Evolutionary conservation across 2,329 filamentous ascomycete genomes (phyloP).

Genomic region (Ceratocystis smalleyi): DNA sequence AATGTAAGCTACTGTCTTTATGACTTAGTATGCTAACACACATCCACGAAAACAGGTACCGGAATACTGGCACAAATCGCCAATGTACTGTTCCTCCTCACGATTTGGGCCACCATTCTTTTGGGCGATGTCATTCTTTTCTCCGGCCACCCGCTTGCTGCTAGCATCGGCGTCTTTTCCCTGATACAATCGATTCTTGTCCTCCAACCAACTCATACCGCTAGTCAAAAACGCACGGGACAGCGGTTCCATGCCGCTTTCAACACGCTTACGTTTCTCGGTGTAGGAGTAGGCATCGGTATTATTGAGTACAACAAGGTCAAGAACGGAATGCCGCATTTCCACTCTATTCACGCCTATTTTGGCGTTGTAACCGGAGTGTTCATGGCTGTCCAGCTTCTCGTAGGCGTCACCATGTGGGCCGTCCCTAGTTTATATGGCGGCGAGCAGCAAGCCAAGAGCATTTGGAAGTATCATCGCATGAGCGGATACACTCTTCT

Average conservation of each 20-base stretch:
- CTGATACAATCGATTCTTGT: constrained; percentile 67
- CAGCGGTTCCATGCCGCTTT: constrained; percentile 51
- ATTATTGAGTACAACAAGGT: constrained; percentile 78
- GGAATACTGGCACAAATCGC: constrained; percentile 67
- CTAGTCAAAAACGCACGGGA: constrained; percentile 52
- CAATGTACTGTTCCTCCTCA: constrained; percentile 54
- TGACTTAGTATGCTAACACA: neutral
- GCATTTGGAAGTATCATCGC: constrained; percentile 81
- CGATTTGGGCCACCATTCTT: constrained; percentile 68
- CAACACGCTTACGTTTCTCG: constrained; percentile 47
- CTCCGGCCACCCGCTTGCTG: constrained; percentile 68
- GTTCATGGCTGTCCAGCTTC: constrained; percentile 53
- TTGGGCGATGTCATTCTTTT: constrained; percentile 60
- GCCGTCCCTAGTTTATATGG: constrained; percentile 61
- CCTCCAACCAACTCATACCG: constrained; percentile 72
- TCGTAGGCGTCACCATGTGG: constrained; percentile 73
- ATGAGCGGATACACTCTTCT: constrained; percentile 59
- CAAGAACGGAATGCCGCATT: constrained; percentile 49
- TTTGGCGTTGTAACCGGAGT: constrained; percentile 65
- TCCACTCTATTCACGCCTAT: constrained; percentile 66
- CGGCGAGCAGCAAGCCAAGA: constrained; percentile 62
- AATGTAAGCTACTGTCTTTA: constrained; percentile 2
- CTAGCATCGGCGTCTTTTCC: constrained; percentile 52
- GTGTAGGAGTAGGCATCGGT: constrained; percentile 48
- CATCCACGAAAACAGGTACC: constrained; percentile 43